phyloP scores from a whole-genome alignment of 441 rosid genomes.

The Brassica hybrid region DNA sequence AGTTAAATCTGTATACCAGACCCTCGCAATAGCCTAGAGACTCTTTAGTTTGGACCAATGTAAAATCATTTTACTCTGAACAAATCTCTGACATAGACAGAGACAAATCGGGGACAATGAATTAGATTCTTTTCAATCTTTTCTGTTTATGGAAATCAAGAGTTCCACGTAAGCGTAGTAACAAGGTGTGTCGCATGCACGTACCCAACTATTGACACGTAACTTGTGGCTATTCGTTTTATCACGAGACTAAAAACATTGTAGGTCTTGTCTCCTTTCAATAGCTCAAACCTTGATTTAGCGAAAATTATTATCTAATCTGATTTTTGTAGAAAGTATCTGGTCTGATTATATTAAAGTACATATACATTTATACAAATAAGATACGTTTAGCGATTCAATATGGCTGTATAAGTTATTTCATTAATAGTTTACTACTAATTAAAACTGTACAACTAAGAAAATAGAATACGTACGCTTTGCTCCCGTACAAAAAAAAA shows the following conservation, averaged over 20 bases:
- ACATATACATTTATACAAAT: background rate
- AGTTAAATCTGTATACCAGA: conserved; percentile 39
- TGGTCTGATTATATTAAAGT: background rate
- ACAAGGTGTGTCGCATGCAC: conserved; percentile 32
- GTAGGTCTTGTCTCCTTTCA: background rate
- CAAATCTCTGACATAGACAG: conserved; percentile 36
- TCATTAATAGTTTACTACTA: background rate
- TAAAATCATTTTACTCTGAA: conserved; percentile 4
- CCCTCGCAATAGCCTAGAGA: conserved; percentile 19
- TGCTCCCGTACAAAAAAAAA: background rate
- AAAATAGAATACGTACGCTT: background rate
- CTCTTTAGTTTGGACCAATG: conserved; percentile 38
- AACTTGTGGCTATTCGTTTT: conserved; percentile 10
- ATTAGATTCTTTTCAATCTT: conserved; percentile 36
- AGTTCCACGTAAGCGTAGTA: conserved; percentile 37
- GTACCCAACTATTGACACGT: conserved; percentile 22
- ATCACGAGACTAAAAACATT: conserved; percentile 20
- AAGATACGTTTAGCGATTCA: background rate
- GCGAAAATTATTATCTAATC: background rate
- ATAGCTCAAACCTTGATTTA: background rate
- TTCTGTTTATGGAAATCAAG: conserved; percentile 30
- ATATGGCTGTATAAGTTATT: background rate
- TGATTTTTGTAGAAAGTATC: background rate
- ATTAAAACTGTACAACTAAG: background rate
- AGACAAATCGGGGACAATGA: conserved; percentile 34